Evolutionary conservation across 805 yeast species (phyloP), one percentile per base, ranked within the genome.

Genomic region (Torulaspora gathmanii): DNA sequence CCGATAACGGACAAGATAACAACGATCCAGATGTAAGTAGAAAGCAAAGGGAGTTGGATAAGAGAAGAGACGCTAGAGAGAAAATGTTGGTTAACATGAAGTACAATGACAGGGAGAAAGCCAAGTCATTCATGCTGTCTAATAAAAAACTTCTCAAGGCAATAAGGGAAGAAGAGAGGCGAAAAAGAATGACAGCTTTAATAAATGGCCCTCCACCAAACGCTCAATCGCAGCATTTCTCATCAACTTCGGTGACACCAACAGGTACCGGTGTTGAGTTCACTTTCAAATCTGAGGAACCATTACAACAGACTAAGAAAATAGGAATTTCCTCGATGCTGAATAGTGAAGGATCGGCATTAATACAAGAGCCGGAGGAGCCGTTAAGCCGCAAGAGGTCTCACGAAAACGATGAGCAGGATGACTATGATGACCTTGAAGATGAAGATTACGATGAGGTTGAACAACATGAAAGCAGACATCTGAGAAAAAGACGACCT

Each of bases 71-170:
- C 40, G 51, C 59, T 2, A 49, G 64, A 23, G 68, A 64, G 28
- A 58, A 54, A 35, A 64, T 64, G 68, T 48, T 64, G n/a, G 65
- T 61, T 5, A 58, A 55, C 34, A 54, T 64, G 58, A 64, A 64
- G 46, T 64, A 64, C 43, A 64, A 62, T 33, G 68, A 64, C 36
- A 57, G 66, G 38, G 58, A 56, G 37, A 58, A 54, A 35, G 59
- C 67, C 8, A 64, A 60, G 43, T 50, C 56, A 3, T 64, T 64
- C 40, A 64, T 64, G 65, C 63, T 58, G 44, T 55, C 62, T 3
- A 61, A 64, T 38, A 59, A 57, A 42, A 58, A 61, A 31, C 46
- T 64, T n/a, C 47, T 64, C 17, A 46, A 51, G 38, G 67, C 67
- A 1, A 55, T 64, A 63, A 51, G 58, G 36, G 63, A 60, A 22